Percentiles rank a stretch among this genome's conserved stretches.
phyloP scores from a whole-genome alignment of 2,329 filamentous ascomycete genomes.

The Alternaria longipes region DNA sequence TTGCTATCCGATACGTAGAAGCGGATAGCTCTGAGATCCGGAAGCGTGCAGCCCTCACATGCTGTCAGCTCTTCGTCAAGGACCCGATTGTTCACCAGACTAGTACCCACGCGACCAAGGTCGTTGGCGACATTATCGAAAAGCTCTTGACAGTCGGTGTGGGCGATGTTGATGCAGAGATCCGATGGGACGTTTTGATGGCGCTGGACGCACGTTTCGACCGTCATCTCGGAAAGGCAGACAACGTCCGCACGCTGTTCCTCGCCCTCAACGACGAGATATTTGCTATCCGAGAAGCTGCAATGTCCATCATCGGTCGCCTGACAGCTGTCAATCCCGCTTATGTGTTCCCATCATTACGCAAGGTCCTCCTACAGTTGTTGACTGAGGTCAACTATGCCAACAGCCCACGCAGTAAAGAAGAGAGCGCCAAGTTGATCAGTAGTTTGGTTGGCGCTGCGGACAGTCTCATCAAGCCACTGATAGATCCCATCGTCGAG shows the following conservation, averaged over 20 bases:
- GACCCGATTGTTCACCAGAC: slow-evolving; percentile 99
- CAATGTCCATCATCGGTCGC: slow-evolving; percentile 95
- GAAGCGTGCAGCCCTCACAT: slow-evolving; percentile 93
- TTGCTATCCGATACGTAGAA: slow-evolving; percentile 97
- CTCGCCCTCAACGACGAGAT: slow-evolving; percentile 95
- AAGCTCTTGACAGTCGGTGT: slow-evolving; percentile 94
- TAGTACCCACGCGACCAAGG: slow-evolving; percentile 94
- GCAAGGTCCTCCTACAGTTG: slow-evolving; percentile 95
- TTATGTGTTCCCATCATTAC: slow-evolving; percentile 94
- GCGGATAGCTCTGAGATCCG: slow-evolving; percentile 93
- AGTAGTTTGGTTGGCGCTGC: slow-evolving; percentile 93
- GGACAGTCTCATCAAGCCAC: slow-evolving; percentile 91
- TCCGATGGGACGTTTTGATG: slow-evolving; percentile 85
- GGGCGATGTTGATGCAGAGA: slow-evolving; percentile 86
- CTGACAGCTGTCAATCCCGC: slow-evolving; percentile 91
- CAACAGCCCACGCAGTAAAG: slow-evolving; percentile 91
- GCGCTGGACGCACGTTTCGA: slow-evolving; percentile 95
- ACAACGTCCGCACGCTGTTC: slow-evolving; percentile 95
- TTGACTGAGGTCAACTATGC: slow-evolving; percentile 96
- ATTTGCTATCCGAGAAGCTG: slow-evolving; percentile 90
- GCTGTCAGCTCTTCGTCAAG: slow-evolving; percentile 95
- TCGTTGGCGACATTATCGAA: slow-evolving; percentile 97
- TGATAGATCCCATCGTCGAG: slow-evolving; percentile 95
- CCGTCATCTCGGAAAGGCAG: slow-evolving; percentile 93
- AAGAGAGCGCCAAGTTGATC: slow-evolving; percentile 93